Evolutionary conservation across 164 flowering plant species (phyloP).

Genomic region (Chimonanthus salicifolius): DNA sequence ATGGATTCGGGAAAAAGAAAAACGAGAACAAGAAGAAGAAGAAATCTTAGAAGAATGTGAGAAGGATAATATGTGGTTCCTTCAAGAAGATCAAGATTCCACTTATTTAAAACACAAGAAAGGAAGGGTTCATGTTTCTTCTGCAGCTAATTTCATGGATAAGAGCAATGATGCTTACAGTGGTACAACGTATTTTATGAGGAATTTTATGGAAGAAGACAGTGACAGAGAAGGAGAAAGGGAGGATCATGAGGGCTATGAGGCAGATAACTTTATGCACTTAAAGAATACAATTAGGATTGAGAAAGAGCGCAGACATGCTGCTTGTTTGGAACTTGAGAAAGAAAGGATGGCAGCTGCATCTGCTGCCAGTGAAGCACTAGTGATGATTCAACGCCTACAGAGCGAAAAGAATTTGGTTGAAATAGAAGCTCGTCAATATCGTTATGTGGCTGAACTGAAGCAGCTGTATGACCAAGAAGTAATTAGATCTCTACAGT

Average conservation of each 20-base stretch:
- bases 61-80: constrained; percentile 24
- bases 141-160: constrained; percentile 38
- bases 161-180: no score
- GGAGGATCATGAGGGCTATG: constrained; percentile 8
- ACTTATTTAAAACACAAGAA: constrained; percentile 55
- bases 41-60: constrained; percentile 3
- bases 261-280: neutral
- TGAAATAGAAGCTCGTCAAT: constrained; percentile 35
- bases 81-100: constrained; percentile 30
- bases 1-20: neutral
- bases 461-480: constrained; percentile 47
- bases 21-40: constrained; percentile 8
- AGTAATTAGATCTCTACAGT: constrained; percentile 43
- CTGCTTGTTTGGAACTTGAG: constrained; percentile 51
- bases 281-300: constrained; percentile 40
- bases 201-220: neutral
- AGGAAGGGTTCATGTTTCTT: constrained; percentile 62
- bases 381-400: constrained; percentile 64
- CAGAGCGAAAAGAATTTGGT: constrained; percentile 57
- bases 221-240: neutral
- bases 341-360: constrained; percentile 72
- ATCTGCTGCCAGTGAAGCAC: constrained; percentile 64
- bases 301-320: constrained; percentile 34
- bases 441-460: constrained; percentile 46
- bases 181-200: neutral